Conservation (phyloP, 2,329 filamentous ascomycete genomes). For the Aspergillus calidoustus region DNA sequence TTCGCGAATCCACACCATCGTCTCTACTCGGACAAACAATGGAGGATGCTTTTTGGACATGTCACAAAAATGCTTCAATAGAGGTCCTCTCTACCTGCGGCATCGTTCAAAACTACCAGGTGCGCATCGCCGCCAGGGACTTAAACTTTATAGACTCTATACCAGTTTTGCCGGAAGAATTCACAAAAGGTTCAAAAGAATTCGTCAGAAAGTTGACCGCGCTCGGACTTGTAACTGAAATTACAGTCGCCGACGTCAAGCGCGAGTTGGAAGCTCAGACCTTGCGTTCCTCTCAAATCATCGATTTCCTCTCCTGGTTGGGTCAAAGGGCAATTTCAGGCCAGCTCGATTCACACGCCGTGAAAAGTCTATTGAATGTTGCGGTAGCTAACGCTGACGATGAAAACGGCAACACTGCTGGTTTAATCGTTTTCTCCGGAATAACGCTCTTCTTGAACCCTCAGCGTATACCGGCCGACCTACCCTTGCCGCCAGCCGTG, state of each 20-base stretch:
- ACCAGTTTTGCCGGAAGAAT: slow-evolving; percentile 77
- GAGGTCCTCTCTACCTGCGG: slow-evolving; percentile 89
- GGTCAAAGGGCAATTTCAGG: slow-evolving; percentile 71
- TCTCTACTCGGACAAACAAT: slow-evolving; percentile 81
- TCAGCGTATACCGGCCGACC: slow-evolving; percentile 76
- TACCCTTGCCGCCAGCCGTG: slow-evolving; percentile 80
- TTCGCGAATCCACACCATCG: slow-evolving; percentile 87
- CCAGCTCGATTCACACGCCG: slow-evolving; percentile 71
- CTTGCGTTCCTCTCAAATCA: slow-evolving; percentile 75
- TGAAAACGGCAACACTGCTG: slow-evolving; percentile 62
- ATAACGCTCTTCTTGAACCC: slow-evolving; percentile 76
- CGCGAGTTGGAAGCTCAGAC: slow-evolving; percentile 82
- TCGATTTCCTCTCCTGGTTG: slow-evolving; percentile 84
- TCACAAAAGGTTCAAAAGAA: slow-evolving; percentile 67
- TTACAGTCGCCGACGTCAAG: slow-evolving; percentile 85
- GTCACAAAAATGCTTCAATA: slow-evolving; percentile 78
- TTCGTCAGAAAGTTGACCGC: slow-evolving; percentile 83
- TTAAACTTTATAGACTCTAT: slow-evolving; percentile 85
- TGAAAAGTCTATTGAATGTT: slow-evolving; percentile 74
- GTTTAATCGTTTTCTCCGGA: slow-evolving; percentile 75
- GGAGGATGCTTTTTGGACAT: slow-evolving; percentile 95
- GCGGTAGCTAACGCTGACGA: slow-evolving; percentile 64
- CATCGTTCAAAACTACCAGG: slow-evolving; percentile 79
- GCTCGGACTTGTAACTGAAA: slow-evolving; percentile 83
- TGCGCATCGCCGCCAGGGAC: slow-evolving; percentile 74